Evolutionary conservation across 2,329 filamentous ascomycete genomes (phyloP).

Genomic region (Bipolaris bicolor): DNA sequence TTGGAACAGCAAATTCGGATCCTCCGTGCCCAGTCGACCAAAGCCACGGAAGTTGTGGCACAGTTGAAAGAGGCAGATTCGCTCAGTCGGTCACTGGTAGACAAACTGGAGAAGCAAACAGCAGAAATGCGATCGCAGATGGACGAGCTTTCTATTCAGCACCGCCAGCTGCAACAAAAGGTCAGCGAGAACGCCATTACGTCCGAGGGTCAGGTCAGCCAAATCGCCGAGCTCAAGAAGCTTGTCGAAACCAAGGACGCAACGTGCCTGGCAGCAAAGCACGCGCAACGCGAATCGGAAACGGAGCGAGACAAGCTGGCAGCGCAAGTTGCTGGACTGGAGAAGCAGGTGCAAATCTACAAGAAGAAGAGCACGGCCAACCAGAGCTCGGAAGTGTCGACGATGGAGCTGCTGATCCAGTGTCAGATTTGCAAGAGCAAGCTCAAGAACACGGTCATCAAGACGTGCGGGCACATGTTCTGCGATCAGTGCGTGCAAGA

Average conservation of each 20-base stretch:
- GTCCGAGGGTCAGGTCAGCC: constrained; percentile 74
- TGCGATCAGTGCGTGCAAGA: constrained; percentile 91
- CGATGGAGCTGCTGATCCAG: constrained; percentile 78
- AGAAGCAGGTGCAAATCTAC: constrained; percentile 85
- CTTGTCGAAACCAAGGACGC: constrained; percentile 78
- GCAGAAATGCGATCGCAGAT: constrained; percentile 82
- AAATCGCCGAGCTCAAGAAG: constrained; percentile 77
- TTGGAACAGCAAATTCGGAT: constrained; percentile 80
- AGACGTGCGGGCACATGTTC: constrained; percentile 93
- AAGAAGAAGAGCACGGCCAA: constrained; percentile 83
- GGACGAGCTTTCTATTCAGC: constrained; percentile 70
- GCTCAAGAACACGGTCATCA: constrained; percentile 92
- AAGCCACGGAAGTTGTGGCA: constrained; percentile 91
- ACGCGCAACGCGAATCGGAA: constrained; percentile 65
- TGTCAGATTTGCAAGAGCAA: constrained; percentile 92
- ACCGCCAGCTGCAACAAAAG: constrained; percentile 75
- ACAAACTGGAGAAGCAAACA: constrained; percentile 89
- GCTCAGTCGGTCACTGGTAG: constrained; percentile 74
- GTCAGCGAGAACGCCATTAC: constrained; percentile 72
- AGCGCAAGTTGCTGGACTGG: constrained; percentile 75
- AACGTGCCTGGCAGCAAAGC: constrained; percentile 67
- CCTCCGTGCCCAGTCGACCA: constrained; percentile 80
- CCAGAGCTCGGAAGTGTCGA: constrained; percentile 80
- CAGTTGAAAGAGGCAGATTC: constrained; percentile 90
- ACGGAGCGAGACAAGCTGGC: constrained; percentile 80